Evolutionary conservation across 768 basidiomycete genomes (phyloP).

Genomic region (Termitomyces sp.): DNA sequence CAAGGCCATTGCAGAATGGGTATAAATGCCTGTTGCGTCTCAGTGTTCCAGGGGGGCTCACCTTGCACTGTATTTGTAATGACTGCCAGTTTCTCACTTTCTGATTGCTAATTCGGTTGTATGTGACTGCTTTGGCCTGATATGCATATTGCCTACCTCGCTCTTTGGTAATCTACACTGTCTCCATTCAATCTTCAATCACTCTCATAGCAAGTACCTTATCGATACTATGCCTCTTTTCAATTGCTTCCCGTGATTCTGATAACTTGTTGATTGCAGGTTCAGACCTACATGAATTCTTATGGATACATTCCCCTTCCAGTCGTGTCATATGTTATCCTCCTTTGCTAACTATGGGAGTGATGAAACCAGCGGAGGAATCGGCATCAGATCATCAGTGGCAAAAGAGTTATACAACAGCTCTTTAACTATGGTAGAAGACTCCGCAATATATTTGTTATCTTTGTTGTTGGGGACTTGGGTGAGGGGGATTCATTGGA

Average conservation of each 20-base stretch:
- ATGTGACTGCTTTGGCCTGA: not conserved
- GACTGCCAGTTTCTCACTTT: not conserved
- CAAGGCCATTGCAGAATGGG: slow-evolving; percentile 45
- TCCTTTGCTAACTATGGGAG: not conserved
- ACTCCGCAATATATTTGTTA: not conserved
- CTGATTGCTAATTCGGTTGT: not conserved
- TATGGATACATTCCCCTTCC: not conserved
- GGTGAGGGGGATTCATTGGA: not conserved
- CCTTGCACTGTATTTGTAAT: not conserved
- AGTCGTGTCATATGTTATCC: too few relatives aligned
- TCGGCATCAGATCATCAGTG: not conserved
- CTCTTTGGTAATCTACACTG: not conserved
- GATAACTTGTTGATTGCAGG: not conserved
- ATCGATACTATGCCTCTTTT: too few relatives aligned
- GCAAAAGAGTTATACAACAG: too few relatives aligned
- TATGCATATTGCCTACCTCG: not conserved
- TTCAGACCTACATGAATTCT: not conserved
- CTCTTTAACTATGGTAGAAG: too few relatives aligned
- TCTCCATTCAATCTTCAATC: not conserved
- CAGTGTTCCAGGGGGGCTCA: not conserved
- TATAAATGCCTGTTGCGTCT: slow-evolving; percentile 11
- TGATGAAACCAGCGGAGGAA: too few relatives aligned
- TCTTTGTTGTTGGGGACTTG: too few relatives aligned
- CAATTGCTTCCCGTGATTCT: not conserved
- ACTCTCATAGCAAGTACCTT: not conserved